These are phyloP conservation scores for Candida boleticola DNA, from an alignment of 805 yeast species.

Conservation along the genomic window DNA sequence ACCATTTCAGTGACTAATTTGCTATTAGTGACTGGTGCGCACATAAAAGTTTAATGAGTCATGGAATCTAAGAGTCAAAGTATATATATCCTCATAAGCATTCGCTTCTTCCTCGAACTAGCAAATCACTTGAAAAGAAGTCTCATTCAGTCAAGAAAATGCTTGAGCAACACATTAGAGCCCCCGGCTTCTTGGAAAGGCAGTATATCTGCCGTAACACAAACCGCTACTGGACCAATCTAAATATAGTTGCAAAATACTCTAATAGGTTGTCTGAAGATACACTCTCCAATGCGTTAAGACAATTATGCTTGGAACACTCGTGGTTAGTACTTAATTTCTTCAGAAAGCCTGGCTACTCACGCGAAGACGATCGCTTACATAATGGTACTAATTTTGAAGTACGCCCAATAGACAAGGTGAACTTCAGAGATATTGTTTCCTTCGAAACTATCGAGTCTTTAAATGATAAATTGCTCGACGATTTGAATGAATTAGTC, in stretches of 20 bases:
- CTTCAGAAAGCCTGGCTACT: conserved; percentile 8
- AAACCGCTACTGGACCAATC: conserved; percentile 19
- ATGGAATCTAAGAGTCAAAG: no score
- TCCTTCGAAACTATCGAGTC: conserved; percentile 6
- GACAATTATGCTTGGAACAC: conserved; percentile 12
- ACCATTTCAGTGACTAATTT: no score
- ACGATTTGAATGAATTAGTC: conserved; percentile 10
- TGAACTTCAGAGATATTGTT: conserved; percentile 21
- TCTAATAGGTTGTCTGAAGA: conserved; percentile 9
- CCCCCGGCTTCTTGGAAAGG: conserved; percentile 21
- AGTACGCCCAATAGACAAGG: conserved; percentile 14
- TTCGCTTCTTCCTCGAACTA: no score
- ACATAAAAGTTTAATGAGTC: no score
- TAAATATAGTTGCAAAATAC: conserved; percentile 22
- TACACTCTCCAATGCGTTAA: conserved; percentile 17
- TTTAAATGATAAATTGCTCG: conserved; percentile 13
- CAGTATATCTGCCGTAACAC: conserved; percentile 21
- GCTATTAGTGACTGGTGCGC: no score
- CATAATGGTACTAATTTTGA: conserved; percentile 12
- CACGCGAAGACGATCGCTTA: conserved; percentile 2
- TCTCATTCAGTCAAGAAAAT: no score
- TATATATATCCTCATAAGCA: no score
- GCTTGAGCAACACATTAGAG: no score
- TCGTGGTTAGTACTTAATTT: conserved; percentile 18
- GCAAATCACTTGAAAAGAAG: no score